phyloP scores from a whole-genome alignment of 2,329 filamentous ascomycete species.

The Didymosphaeria variabile region DNA sequence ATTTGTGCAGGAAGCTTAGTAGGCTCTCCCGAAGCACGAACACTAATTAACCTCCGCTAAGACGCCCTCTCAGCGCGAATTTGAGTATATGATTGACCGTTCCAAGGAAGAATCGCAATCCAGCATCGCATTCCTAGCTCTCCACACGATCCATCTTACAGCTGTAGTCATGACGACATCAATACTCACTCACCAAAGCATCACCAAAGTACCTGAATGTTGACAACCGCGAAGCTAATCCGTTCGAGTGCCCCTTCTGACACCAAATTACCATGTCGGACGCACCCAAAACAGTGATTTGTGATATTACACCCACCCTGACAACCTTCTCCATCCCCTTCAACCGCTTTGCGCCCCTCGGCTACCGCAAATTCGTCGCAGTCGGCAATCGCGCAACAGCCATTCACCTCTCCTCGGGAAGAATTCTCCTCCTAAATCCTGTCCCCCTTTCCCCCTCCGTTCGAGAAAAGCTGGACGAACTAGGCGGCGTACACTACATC shows the following conservation, averaged over 20 bases:
- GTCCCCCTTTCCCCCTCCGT: slow-evolving; percentile 20
- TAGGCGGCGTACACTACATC: slow-evolving; percentile 26
- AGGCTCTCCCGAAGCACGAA: no score
- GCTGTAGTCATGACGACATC: slow-evolving; percentile 7
- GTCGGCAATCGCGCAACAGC: slow-evolving; percentile 30
- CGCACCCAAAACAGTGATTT: slow-evolving; percentile 10
- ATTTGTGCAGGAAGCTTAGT: no score
- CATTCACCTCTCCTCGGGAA: slow-evolving; percentile 19
- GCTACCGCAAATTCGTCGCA: slow-evolving; percentile 27
- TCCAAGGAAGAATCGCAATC: no score
- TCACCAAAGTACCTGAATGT: not conserved
- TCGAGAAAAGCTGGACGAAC: slow-evolving; percentile 15
- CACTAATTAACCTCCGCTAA: no score
- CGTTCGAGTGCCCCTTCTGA: not conserved
- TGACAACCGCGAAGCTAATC: not conserved
- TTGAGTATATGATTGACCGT: no score
- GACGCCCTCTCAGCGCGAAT: no score
- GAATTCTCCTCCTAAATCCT: slow-evolving; percentile 24
- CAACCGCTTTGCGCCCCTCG: slow-evolving; percentile 28
- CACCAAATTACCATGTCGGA: not conserved
- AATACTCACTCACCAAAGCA: not conserved
- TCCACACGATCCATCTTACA: no score
- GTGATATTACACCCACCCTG: slow-evolving; percentile 18
- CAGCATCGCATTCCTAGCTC: no score
- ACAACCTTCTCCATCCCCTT: slow-evolving; percentile 27